Conservation (phyloP, 2,329 filamentous ascomycete genomes). For the Penicillium decumbens region DNA sequence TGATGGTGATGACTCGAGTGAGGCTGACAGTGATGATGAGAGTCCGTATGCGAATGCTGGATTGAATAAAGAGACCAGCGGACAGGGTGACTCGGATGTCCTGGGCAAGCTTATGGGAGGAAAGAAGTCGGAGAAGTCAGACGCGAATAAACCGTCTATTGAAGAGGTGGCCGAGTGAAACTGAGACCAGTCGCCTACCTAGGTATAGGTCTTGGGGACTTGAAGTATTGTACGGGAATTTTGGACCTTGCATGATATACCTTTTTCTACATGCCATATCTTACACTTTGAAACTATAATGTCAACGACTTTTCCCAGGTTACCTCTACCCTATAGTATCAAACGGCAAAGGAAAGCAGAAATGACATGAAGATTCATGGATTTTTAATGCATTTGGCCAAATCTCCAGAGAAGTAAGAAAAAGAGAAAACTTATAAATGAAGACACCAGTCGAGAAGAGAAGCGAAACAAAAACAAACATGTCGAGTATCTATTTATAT, state of each 20-base stretch:
- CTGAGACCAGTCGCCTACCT: too few relatives aligned
- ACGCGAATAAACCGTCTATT: slow-evolving; percentile 34
- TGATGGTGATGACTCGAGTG: slow-evolving; percentile 18
- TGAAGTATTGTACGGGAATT: neutral
- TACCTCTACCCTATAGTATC: too few relatives aligned
- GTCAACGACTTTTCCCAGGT: neutral
- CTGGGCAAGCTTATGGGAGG: slow-evolving; percentile 38
- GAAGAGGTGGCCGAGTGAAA: slow-evolving; percentile 33
- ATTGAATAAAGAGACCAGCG: slow-evolving; percentile 9
- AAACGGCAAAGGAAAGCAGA: neutral
- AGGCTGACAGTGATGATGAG: slow-evolving; percentile 17
- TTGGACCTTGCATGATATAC: neutral
- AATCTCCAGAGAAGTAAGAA: neutral
- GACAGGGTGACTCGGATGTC: slow-evolving; percentile 26
- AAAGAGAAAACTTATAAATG: slow-evolving; percentile 14
- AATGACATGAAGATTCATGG: slow-evolving; percentile 14
- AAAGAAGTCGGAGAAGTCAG: slow-evolving; percentile 22
- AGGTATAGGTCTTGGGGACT: neutral
- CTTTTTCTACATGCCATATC: neutral
- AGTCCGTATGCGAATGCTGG: slow-evolving; percentile 10
- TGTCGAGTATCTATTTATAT: slow-evolving; percentile 26
- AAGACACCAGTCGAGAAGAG: slow-evolving; percentile 11
- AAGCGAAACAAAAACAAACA: slow-evolving; percentile 18
- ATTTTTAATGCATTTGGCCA: slow-evolving; percentile 17
- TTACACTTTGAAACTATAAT: neutral